Conservation (phyloP, 2,329 filamentous ascomycete genomes). For the Epichloe hybrida region DNA sequence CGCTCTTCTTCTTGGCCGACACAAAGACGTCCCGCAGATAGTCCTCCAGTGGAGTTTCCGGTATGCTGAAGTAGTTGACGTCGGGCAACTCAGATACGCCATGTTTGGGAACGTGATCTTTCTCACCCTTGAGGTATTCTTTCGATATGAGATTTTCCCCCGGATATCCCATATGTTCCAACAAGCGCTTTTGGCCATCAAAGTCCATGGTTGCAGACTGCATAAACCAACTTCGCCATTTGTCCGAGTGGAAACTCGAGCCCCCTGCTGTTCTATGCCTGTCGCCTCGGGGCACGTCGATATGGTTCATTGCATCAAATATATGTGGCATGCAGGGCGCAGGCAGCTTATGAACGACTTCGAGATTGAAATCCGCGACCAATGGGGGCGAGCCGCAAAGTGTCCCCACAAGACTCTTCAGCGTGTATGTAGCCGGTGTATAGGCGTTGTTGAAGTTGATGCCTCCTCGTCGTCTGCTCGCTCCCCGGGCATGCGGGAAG, state of each 20-base stretch:
- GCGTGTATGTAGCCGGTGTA: constrained; percentile 28
- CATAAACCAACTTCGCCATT: constrained; percentile 19
- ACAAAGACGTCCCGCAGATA: constrained; percentile 21
- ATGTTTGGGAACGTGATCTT: constrained; percentile 12
- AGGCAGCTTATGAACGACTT: constrained; percentile 27
- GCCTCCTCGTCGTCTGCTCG: constrained; percentile 19
- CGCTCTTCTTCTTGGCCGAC: constrained; percentile 15
- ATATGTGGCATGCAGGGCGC: constrained; percentile 30
- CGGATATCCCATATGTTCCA: constrained; percentile 17
- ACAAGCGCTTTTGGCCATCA: constrained; percentile 17
- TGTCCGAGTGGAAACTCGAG: constrained; percentile 11
- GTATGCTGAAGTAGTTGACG: constrained; percentile 22
- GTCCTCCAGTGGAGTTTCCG: constrained; percentile 17
- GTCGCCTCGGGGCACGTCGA: constrained; percentile 7
- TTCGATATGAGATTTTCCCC: constrained; percentile 12
- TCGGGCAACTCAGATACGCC: constrained; percentile 16
- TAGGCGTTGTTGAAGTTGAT: constrained; percentile 27
- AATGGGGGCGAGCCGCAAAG: constrained; percentile 29
- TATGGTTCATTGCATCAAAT: constrained; percentile 19
- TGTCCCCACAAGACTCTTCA: constrained; percentile 28
- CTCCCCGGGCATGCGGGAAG: constrained; percentile 12
- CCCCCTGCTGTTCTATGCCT: background rate
- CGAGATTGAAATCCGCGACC: constrained; percentile 28
- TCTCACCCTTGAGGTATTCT: constrained; percentile 17
- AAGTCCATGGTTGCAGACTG: constrained; percentile 19